A percentile compares a stretch with the other conserved stretches of the same genome.
These are phyloP conservation scores for Teunomyces lycoperdinae DNA, from an alignment of 805 yeast species.

Conservation along the genomic window DNA sequence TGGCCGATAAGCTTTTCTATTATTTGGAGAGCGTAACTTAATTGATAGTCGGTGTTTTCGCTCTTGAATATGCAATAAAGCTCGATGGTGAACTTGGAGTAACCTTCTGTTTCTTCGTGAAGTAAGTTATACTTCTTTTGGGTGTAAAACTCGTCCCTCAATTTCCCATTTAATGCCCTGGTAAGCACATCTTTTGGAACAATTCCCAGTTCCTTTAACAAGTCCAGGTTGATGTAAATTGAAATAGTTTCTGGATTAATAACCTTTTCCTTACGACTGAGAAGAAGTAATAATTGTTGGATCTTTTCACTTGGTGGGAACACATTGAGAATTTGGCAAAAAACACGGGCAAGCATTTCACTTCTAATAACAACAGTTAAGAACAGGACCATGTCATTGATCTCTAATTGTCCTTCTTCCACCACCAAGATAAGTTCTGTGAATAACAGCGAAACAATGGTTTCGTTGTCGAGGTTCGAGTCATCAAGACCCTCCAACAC, in stretches of 20 bases:
- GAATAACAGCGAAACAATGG: slow-evolving; percentile 24
- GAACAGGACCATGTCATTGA: slow-evolving; percentile 18
- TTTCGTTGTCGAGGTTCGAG: slow-evolving; percentile 14
- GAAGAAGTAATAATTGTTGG: slow-evolving; percentile 18
- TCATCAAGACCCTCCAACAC: slow-evolving; percentile 25
- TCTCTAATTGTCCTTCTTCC: slow-evolving; percentile 17
- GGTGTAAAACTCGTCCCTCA: slow-evolving; percentile 45
- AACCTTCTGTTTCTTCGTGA: slow-evolving; percentile 78
- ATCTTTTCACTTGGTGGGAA: slow-evolving; percentile 29
- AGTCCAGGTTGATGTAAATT: slow-evolving; percentile 25
- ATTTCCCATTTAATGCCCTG: slow-evolving; percentile 32
- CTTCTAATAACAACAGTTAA: slow-evolving; percentile 26
- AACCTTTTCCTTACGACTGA: slow-evolving; percentile 22
- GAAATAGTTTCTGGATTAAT: slow-evolving; percentile 34
- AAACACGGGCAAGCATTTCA: slow-evolving; percentile 30
- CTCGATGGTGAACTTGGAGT: slow-evolving; percentile 57
- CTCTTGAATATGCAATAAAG: slow-evolving; percentile 41
- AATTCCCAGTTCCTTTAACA: slow-evolving; percentile 21
- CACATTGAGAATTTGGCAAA: slow-evolving; percentile 38
- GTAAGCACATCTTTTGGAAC: slow-evolving; percentile 34
- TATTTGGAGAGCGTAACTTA: slow-evolving; percentile 44
- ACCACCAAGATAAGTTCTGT: slow-evolving; percentile 31
- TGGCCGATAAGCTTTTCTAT: slow-evolving; percentile 67
- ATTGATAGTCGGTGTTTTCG: slow-evolving; percentile 38
- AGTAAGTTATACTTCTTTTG: slow-evolving; percentile 62